These are phyloP conservation scores for Ormosia emarginata DNA, from an alignment of 306 rosid species.

Conservation along the genomic window DNA sequence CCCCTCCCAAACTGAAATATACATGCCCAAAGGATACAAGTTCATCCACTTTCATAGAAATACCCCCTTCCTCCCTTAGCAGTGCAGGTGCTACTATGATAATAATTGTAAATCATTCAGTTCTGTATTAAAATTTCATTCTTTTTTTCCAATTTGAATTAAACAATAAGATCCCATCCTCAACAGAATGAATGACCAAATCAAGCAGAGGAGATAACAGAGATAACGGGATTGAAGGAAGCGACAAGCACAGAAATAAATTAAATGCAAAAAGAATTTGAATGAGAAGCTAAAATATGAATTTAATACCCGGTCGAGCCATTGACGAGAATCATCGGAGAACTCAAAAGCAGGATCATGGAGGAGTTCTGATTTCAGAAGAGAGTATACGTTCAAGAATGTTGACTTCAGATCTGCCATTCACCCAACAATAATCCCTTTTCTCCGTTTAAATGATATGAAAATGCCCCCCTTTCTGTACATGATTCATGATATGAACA, in stretches of 20 bases:
- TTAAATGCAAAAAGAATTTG: neutral
- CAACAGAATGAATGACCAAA: neutral
- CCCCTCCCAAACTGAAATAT: too few relatives aligned
- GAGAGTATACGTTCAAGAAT: constrained; percentile 59
- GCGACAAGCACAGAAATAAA: too few relatives aligned
- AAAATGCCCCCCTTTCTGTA: too few relatives aligned
- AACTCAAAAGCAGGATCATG: constrained; percentile 71
- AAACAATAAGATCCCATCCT: neutral
- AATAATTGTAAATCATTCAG: neutral
- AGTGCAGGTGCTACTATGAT: too few relatives aligned
- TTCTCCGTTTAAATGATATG: too few relatives aligned
- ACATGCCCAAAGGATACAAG: too few relatives aligned
- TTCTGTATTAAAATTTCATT: neutral
- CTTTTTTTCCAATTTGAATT: neutral
- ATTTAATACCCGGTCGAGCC: constrained; percentile 58
- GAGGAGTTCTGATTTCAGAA: constrained; percentile 68
- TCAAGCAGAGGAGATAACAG: neutral
- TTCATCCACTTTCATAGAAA: too few relatives aligned
- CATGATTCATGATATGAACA: too few relatives aligned
- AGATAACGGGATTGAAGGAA: too few relatives aligned
- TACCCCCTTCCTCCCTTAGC: too few relatives aligned
- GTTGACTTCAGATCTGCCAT: constrained; percentile 80
- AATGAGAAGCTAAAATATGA: neutral
- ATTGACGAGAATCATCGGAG: constrained; percentile 60
- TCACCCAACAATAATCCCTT: too few relatives aligned